Base-by-base conservation (phyloP, 768 basidiomycete genomes). In the Mycena leptocephala region DNA sequence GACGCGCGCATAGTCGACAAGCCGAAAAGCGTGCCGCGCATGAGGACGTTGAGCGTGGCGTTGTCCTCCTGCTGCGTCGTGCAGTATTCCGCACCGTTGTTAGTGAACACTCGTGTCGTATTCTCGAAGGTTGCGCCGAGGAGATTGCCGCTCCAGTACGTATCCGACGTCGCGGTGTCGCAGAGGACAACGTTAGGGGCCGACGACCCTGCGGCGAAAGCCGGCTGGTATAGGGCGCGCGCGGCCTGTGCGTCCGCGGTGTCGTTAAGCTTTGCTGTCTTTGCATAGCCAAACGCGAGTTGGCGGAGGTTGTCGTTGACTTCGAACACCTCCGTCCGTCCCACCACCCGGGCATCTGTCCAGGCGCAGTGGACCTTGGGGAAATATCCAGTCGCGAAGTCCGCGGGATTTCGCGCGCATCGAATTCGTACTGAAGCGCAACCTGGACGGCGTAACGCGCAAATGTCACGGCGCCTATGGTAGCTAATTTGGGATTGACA, bases 281-380 rank as follows among this genome's bases (percentile, higher is more conserved):
- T 72, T 2, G 85, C 84, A 69, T 83, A 76, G 32, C 63, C 77
- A 46, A 85, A 64, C 0, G 82, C 86, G 7, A 79, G 70, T 35
- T 84, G 79, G 13, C 86, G 82, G 13, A 89, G 81, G 65, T 82
- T 83, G 35, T 87, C 86, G 80, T 88, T 89, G 73, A 89, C 79
- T 80, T 88, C 86, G 80, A 85, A 88, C n/a, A 88, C 85, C 81
- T 88, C 87, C 26, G 87, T 88, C 88, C 87, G 77, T 88, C 87
- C 30, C 86, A 76, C 33, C 68, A 58, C 16, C 74, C 72, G 14
- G 82, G 84, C 30, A 74, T 79, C 51, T 80, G 59, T 10, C 79
- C 82, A 2, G 85, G 85, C 9, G 70, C 77, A 30, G 55, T 76
- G 28, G 83, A 78, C 84, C 85, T 48, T 79, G 82, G 1, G 80